Percentiles rank a stretch among this genome's conserved stretches.
Evolutionary conservation across 106 monocot species (phyloP).

Genomic region (Triglochin maritima): DNA sequence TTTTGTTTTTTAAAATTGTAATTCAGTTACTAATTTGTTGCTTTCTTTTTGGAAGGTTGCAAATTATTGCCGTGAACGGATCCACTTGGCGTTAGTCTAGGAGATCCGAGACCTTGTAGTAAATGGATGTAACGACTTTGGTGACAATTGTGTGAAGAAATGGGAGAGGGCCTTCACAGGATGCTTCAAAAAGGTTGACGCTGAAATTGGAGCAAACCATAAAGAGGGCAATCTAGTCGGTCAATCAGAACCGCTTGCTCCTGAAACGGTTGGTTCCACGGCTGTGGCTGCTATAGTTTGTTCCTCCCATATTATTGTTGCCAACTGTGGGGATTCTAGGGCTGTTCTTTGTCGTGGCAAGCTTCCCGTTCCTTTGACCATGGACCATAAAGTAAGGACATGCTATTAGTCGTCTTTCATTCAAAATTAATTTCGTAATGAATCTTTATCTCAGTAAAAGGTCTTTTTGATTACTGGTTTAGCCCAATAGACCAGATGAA

Average conservation of each 20-base stretch:
- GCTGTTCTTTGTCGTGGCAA: conserved; percentile 84
- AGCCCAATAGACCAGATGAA: conserved; percentile 84
- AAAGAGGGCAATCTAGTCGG: conserved; percentile 4
- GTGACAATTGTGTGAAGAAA: conserved; percentile 21
- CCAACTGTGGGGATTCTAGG: conserved; percentile 91
- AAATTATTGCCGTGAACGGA: conserved; percentile 37
- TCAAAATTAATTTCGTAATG: not conserved
- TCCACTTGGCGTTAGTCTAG: conserved; percentile 37
- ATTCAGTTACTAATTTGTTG: not conserved
- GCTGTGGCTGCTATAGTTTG: conserved; percentile 77
- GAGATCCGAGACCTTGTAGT: conserved; percentile 24
- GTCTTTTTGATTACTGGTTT: conserved; percentile 18
- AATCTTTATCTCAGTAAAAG: not conserved
- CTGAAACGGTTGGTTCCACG: conserved; percentile 85
- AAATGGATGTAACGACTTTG: not conserved
- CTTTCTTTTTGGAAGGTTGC: conserved; percentile 34
- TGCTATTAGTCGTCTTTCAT: not conserved
- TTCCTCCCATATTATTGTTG: conserved; percentile 73
- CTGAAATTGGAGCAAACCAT: conserved; percentile 38
- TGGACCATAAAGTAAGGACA: conserved; percentile 86
- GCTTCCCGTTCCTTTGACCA: conserved; percentile 51
- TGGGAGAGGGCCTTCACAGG: conserved; percentile 54
- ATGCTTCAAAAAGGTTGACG: conserved; percentile 58
- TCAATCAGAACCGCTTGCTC: conserved; percentile 44
- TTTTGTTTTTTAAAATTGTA: not conserved